Evolutionary conservation across 139 green algal genomes (phyloP).

Genomic region (Chlorella sorokiniana): DNA sequence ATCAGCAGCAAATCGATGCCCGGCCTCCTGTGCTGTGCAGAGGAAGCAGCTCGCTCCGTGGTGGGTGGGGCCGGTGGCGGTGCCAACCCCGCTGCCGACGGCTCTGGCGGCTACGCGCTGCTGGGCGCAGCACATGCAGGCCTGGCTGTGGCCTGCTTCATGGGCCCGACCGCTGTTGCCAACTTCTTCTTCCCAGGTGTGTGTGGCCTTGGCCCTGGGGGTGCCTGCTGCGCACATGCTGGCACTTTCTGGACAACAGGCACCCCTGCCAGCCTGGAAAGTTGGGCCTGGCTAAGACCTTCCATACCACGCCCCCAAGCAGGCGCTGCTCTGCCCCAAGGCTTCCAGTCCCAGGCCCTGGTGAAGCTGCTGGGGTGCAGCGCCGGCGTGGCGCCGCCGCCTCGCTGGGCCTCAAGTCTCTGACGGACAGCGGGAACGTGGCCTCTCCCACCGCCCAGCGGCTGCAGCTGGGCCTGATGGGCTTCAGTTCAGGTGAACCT

Average conservation of each 20-base stretch:
- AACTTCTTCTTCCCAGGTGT: slow-evolving; percentile 37
- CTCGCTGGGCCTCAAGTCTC: slow-evolving; percentile 29
- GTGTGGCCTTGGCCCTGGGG: background rate
- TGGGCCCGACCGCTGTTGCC: background rate
- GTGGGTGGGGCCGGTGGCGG: background rate
- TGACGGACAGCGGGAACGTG: slow-evolving; percentile 12
- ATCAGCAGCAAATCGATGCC: background rate
- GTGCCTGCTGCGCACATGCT: background rate
- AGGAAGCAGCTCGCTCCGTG: background rate
- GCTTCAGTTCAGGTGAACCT: slow-evolving; percentile 21
- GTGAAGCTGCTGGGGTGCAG: slow-evolving; percentile 36
- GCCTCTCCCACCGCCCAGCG: slow-evolving; percentile 26
- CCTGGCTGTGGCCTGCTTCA: slow-evolving; percentile 14
- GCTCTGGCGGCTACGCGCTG: slow-evolving; percentile 17
- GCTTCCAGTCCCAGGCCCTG: slow-evolving; percentile 36
- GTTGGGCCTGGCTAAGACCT: background rate
- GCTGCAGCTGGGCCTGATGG: slow-evolving; percentile 44
- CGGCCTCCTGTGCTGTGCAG: background rate
- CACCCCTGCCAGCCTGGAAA: no score
- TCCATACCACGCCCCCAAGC: background rate
- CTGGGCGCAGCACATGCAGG: slow-evolving; percentile 22
- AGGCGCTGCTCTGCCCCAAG: slow-evolving; percentile 32
- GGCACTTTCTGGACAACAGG: background rate
- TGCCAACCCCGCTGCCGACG: background rate
- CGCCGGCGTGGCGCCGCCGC: slow-evolving; percentile 10